Percentiles rank a stretch among this genome's conserved stretches.
Evolutionary conservation across 148 eudicot species (phyloP).

Genomic region (Vaccinium darrowii): DNA sequence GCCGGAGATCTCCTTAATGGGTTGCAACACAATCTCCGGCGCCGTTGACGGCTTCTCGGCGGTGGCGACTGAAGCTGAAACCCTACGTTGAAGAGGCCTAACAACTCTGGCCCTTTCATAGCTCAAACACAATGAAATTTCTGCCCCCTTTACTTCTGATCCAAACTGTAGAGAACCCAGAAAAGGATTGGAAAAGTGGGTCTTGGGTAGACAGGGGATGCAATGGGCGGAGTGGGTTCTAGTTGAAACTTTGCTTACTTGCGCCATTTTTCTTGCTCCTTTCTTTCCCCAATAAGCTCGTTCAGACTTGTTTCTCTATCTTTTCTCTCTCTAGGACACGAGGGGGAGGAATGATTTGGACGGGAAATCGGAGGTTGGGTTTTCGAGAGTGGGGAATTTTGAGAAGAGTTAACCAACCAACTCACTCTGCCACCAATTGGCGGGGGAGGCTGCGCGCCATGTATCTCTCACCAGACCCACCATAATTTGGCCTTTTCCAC

Average conservation of each 20-base stretch:
- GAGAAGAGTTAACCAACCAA: too few species aligned
- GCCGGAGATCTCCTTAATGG: slow-evolving; percentile 92
- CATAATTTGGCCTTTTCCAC: too few species aligned
- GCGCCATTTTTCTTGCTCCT: slow-evolving; percentile 46
- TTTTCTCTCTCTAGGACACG: not conserved
- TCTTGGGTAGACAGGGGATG: slow-evolving; percentile 29
- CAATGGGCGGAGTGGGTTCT: slow-evolving; percentile 29
- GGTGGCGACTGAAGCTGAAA: slow-evolving; percentile 63
- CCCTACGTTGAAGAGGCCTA: slow-evolving; percentile 22
- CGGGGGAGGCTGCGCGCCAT: too few species aligned
- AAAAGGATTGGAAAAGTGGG: slow-evolving; percentile 31
- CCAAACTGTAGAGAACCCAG: slow-evolving; percentile 28
- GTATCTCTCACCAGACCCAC: too few species aligned
- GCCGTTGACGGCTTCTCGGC: slow-evolving; percentile 63
- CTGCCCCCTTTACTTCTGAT: slow-evolving; percentile 36
- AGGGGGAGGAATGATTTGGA: not conserved
- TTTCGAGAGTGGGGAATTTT: too few species aligned
- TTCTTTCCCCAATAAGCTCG: not conserved
- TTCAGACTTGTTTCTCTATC: not conserved
- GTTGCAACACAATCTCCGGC: slow-evolving; percentile 86
- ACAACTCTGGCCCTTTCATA: slow-evolving; percentile 18
- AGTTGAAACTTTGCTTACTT: slow-evolving; percentile 43
- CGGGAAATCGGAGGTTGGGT: not conserved
- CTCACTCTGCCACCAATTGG: too few species aligned
- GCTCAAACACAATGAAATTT: slow-evolving; percentile 39